Evolutionary conservation across 2,329 filamentous ascomycete species (phyloP), one percentile per base, ranked within the genome.

Genomic region (Cytospora chrysosperma): DNA sequence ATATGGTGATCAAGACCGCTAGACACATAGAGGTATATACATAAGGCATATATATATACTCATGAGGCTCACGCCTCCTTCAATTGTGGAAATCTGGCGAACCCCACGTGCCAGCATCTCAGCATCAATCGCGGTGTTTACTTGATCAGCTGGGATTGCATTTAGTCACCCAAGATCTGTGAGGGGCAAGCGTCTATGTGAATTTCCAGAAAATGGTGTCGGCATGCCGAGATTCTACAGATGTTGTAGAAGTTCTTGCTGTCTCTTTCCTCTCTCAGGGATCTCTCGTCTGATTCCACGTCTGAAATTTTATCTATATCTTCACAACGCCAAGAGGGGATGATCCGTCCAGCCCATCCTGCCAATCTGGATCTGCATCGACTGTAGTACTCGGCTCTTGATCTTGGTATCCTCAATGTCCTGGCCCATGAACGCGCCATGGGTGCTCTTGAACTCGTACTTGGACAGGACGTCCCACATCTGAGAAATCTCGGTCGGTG

Each of bases 351-450:
- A 77, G 0, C 84, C 84, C 70, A 81, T 82, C 26, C 75, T 77
- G 67, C 72, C 78, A 2, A 88, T 78, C 71, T 92, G 89, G 24
- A 92, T 90, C 78, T 91, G 85, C 82, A 91, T 91, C 72, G 90
- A 93, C 65, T 92, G 85, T 71, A 93, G 70, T 28, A 94, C 81
- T 67, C 89, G 82, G 64, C 73, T 71, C 78, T 89, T 92, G 60
- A 91, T 78, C 67, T 81, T 76, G 6, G 70, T 68, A 66, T 78
- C 79, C 63, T 81, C 77, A 3, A 92, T 85, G 69, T 92, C 88
- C 70, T 82, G 80, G 0, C 84, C 85, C 2, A 79, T 69, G 67
- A 93, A 92, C 0, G 85, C 85, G 0, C 90, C 89, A 73, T 91
- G 86, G 8, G 89, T 88, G 65, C 84, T 84, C 15, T 76, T 76